These are phyloP conservation scores for Lipomyces sp. DNA, from an alignment of 805 yeast species.

Conservation along the genomic window DNA sequence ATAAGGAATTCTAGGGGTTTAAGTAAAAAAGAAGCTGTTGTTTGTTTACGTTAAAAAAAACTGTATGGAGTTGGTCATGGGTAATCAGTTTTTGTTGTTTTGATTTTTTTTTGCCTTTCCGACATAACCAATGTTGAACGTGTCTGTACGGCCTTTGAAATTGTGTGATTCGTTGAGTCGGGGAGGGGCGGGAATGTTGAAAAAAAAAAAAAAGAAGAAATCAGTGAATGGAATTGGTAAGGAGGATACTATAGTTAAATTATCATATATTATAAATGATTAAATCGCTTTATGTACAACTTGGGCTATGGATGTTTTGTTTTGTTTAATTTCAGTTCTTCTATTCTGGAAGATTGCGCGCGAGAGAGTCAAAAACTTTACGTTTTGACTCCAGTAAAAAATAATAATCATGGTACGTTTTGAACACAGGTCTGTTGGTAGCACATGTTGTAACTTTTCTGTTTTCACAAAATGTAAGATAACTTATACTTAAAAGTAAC, in stretches of 20 bases:
- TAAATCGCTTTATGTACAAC: neutral
- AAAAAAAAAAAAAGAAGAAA: neutral
- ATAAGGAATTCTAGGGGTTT: constrained; percentile 26
- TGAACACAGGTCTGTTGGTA: neutral
- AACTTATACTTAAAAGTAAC: neutral
- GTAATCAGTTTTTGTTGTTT: neutral
- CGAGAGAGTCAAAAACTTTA: neutral
- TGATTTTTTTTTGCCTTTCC: neutral
- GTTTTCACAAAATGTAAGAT: neutral
- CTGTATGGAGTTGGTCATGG: constrained; percentile 4
- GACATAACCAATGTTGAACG: neutral
- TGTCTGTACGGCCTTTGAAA: neutral
- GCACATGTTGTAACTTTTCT: neutral
- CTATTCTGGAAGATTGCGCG: neutral
- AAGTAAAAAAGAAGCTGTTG: constrained; percentile 1
- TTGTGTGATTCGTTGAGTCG: no score
- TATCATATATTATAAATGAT: constrained; percentile 1
- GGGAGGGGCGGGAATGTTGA: neutral
- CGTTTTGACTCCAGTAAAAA: neutral
- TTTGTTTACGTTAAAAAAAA: constrained; percentile 1
- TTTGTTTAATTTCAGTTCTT: no score
- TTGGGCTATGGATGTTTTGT: neutral
- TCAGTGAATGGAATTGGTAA: neutral
- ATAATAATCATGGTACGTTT: neutral
- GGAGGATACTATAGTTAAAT: neutral